Evolutionary conservation across 2,329 filamentous ascomycete genomes (phyloP), one percentile per base, ranked within the genome.

Genomic region (Triangularia setosa): DNA sequence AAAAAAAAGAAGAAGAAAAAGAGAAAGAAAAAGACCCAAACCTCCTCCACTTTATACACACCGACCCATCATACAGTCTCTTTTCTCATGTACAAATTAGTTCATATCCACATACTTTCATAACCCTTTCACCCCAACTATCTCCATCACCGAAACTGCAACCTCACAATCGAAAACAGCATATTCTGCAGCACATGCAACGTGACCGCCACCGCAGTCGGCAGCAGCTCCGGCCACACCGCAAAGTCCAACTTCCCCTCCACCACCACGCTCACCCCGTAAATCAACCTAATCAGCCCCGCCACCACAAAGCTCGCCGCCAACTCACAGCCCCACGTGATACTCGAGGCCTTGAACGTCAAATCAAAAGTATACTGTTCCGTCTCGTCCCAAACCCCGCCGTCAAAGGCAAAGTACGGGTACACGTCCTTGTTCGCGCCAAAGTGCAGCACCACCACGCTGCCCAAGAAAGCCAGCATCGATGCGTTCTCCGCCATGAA

Each of bases 181-280:
- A 90, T 90, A 73, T 90, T 90, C 76, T 90, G 87, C 75, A 90
- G 72, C 59, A 90, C 87, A 70, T 90, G 87, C 73, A 90, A 77
- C 78, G 86, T 86, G 23, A 89, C 87, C 23, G 84, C 85, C 21
- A 88, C 84, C 62, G 84, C 85, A 2, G 87, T 88, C 18, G 87
- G 87, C 70, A 90, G 75, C 71, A 90, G 75, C 77, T 90, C 87
- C 1, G 87, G 87, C 85, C 87, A 90, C 62, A 86, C 83, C 6
- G 82, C 83, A 69, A 90, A 77, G 74, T 90, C 87, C 66, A 84
- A 77, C 75, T 84, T 86, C 25, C 86, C 87, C 76, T 90, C 87
- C 48, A 84, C 78, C 18, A 86, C 87, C 59, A 89, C 86, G 68
- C 87, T 83, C 58, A 89, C 82, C 52, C 81, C 80, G 74, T 87